Evolutionary conservation across 192 early-diverging fungal genomes (phyloP).

Genomic region (Nowakowskiella sp.): DNA sequence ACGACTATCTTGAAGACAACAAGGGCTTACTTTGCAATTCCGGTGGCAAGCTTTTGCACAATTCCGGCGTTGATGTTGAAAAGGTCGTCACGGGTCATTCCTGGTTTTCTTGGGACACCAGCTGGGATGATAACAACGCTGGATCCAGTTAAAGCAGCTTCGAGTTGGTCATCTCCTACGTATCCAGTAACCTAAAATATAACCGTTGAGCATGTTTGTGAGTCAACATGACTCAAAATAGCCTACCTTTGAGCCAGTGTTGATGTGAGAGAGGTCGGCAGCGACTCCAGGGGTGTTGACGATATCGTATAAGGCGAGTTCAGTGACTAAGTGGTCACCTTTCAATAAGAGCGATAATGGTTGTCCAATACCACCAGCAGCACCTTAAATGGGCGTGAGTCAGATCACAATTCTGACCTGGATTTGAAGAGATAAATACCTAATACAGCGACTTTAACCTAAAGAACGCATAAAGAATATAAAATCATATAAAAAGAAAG

Average conservation of each 20-base stretch:
- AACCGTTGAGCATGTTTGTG: neutral
- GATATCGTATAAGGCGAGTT: constrained; percentile 54
- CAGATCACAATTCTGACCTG: too few relatives aligned
- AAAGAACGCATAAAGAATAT: too few relatives aligned
- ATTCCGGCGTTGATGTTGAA: constrained; percentile 67
- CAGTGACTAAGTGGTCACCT: constrained; percentile 42
- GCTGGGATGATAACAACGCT: constrained; percentile 58
- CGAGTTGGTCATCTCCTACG: constrained; percentile 43
- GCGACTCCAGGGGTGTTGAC: constrained; percentile 60
- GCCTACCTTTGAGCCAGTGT: constrained; percentile 41
- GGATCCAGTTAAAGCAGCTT: constrained; percentile 39
- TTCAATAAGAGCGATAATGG: constrained; percentile 57
- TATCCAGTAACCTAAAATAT: constrained; percentile 35
- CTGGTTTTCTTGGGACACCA: constrained; percentile 59
- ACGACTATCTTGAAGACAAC: neutral
- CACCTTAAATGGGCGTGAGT: too few relatives aligned
- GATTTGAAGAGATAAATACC: too few relatives aligned
- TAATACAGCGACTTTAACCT: too few relatives aligned
- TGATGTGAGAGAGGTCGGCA: constrained; percentile 59
- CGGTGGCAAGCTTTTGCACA: constrained; percentile 46
- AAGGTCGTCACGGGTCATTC: constrained; percentile 64
- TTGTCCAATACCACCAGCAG: constrained; percentile 67
- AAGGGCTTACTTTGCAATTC: constrained; percentile 43
- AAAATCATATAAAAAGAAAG: too few relatives aligned
- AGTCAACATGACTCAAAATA: neutral